Conservation (phyloP, 2,329 filamentous ascomycete genomes). For the Xylariaceae sp. region DNA sequence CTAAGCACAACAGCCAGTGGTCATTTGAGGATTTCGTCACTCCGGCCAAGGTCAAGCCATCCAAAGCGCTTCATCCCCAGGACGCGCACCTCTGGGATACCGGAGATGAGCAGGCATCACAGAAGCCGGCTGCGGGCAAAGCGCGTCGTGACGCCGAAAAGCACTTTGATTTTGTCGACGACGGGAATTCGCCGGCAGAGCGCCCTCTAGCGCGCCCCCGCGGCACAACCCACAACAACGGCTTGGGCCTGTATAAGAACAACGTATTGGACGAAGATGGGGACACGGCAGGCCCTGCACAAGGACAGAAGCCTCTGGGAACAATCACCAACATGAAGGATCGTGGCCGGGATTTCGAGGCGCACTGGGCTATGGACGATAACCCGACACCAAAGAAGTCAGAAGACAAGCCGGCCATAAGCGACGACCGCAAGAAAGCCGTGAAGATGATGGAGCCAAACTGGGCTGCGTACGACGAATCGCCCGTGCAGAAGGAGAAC, state of each 20-base stretch:
- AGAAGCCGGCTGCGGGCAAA: constrained; percentile 54
- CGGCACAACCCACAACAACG: constrained; percentile 59
- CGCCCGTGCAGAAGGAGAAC: constrained; percentile 52
- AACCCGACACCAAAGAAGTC: constrained; percentile 48
- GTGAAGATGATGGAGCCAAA: constrained; percentile 68
- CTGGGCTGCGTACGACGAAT: constrained; percentile 52
- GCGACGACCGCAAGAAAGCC: constrained; percentile 60
- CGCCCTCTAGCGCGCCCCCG: constrained; percentile 43
- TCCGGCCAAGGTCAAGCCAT: constrained; percentile 63
- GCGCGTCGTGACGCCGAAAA: constrained; percentile 72
- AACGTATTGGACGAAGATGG: constrained; percentile 61
- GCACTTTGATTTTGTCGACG: constrained; percentile 81
- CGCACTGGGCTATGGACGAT: constrained; percentile 74
- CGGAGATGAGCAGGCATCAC: constrained; percentile 58
- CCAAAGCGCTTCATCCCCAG: constrained; percentile 56
- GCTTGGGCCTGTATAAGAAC: constrained; percentile 70
- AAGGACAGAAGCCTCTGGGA: constrained; percentile 45
- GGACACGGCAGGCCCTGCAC: constrained; percentile 30
- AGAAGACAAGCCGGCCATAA: constrained; percentile 39
- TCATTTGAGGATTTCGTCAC: constrained; percentile 83
- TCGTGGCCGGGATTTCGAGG: constrained; percentile 69
- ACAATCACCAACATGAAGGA: constrained; percentile 69
- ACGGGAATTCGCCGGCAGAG: constrained; percentile 54
- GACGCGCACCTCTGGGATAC: constrained; percentile 76
- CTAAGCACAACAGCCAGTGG: constrained; percentile 72